Base-by-base conservation (phyloP, 2,329 filamentous ascomycete genomes). In the Chaetoscypha palmicola region DNA sequence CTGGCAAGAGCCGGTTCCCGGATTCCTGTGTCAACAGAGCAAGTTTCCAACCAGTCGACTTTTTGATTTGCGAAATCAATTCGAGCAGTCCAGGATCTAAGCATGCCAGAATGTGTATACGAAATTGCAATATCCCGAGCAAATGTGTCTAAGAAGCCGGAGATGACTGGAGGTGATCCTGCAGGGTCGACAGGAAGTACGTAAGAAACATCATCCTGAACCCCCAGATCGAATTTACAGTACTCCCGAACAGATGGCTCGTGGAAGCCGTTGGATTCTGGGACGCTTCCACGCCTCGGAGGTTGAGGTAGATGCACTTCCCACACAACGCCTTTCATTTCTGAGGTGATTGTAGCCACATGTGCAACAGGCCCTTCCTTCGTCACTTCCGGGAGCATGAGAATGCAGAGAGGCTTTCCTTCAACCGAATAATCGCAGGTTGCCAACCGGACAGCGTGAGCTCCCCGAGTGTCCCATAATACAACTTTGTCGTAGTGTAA, bases 161-260 rank as follows among this genome's bases (percentile, higher is more conserved):
- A 86, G 9, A 80, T 76, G 2, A 81, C 72, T 1, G 81, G 77
- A 30, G 76, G 70, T 9, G 83, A 80, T 1, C 89, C 90, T 1
- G 88, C 89, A 39, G 89, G 88, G 57, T 95, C 90, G 36, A 94
- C 87, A 0, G 89, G 86, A 8, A 94, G 68, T 14, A 94, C 72
- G 51, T 81, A 81, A 11, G 76, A 72, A 34, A 83, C 62, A 38
- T 76, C 72, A n/a, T 78, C 72, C 0, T 68, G 66, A 14, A 69
- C 69, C 0, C 79, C 74, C 2, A 94, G 69, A 42, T 81, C 70
- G 58, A 94, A 92, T 1, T 66, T 74, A 58, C 79, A 87, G 51
- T 88, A 87, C 51, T 89, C 76, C 11, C 66, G 63, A 24, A 92
- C 68, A 0, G 69, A 67, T 5, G 64, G 62, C 31, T 54, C 38